Base-by-base conservation (phyloP, 2,329 filamentous ascomycete genomes). In the Amphichorda felina region DNA sequence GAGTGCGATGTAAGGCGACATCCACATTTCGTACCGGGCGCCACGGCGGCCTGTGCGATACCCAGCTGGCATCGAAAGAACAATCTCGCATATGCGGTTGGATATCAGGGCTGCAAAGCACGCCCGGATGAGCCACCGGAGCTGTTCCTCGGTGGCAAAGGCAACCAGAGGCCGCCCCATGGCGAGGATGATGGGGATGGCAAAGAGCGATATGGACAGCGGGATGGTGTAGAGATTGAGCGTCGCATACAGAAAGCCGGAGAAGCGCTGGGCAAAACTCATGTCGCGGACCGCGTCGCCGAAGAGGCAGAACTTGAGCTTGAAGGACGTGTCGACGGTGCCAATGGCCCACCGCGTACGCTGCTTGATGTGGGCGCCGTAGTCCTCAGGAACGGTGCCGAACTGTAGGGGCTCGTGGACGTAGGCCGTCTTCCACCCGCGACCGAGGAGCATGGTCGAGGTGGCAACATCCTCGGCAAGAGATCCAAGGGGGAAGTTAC, bases 391-490 rank as follows among this genome's bases (percentile, higher is more conserved):
- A 1, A 77, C 68, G 2, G 66, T 69, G 26, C 74, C 75, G 30
- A 64, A 78, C 48, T 79, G 74, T 3, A 79, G 57, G 4, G 65
- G 61, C 44, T 79, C 74, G 42, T 73, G 68, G 21, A 75, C 54
- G 43, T 69, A 78, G 1, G 68, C 72, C 2, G 72, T 77, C 46
- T 67, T 70, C 75, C 75, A 80, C 30, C 75, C 75, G 39, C 59
- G 63, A 2, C 70, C 72, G 2, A 77, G 63, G 48, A 79, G 66
- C 21, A 72, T 54, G 1, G 66, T 71, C 5, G 72, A 77, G 3
- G 68, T 75, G 33, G 64, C 67, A 3, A 74, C 66, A 46, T 80
- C 75, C 48, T 80, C 75, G 4, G 71, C 67, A 7, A 79, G 54
- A 4, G 70, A 75, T 11, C 66, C 71, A 2, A 70, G 61, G 0